These are phyloP conservation scores for Coprinellus micaceus DNA, from an alignment of 768 basidiomycete species.

Conservation along the genomic window DNA sequence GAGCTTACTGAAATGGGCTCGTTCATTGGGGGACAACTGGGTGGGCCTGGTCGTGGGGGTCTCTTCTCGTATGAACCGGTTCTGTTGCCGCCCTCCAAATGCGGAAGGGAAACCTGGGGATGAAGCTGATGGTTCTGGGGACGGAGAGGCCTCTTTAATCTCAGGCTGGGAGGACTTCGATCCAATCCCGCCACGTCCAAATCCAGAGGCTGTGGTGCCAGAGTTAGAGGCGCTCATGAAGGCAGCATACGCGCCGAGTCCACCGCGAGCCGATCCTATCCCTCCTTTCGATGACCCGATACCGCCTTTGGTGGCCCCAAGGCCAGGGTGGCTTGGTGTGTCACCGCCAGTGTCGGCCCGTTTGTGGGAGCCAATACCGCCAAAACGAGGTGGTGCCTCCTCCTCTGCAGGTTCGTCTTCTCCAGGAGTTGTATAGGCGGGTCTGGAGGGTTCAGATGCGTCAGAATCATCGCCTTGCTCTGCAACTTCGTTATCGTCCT, in stretches of 20 bases:
- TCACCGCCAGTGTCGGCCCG: slow-evolving; percentile 9
- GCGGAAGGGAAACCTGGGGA: slow-evolving; percentile 36
- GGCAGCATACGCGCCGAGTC: slow-evolving; percentile 10
- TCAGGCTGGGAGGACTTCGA: slow-evolving; percentile 19
- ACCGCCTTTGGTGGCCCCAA: slow-evolving; percentile 17
- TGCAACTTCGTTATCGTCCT: slow-evolving; percentile 29
- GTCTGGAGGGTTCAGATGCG: slow-evolving; percentile 48
- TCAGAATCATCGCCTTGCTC: slow-evolving; percentile 39
- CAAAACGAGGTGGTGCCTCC: slow-evolving; percentile 33
- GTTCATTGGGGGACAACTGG: slow-evolving; percentile 60
- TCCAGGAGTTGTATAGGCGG: slow-evolving; percentile 50
- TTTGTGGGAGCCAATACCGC: slow-evolving; percentile 41
- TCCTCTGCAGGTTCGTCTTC: slow-evolving; percentile 46
- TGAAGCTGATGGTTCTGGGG: slow-evolving; percentile 19
- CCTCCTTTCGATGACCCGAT: slow-evolving; percentile 30
- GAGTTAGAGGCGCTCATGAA: slow-evolving; percentile 4
- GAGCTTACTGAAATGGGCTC: slow-evolving; percentile 80
- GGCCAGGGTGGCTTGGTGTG: background rate
- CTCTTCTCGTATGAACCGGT: slow-evolving; percentile 50
- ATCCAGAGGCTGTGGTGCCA: background rate
- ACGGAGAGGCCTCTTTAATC: slow-evolving; percentile 6
- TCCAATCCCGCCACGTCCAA: slow-evolving; percentile 34
- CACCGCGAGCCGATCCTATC: slow-evolving; percentile 21
- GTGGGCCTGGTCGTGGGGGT: slow-evolving; percentile 45
- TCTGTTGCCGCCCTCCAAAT: slow-evolving; percentile 32